phyloP scores from a whole-genome alignment of 75 land plant genomes.

The Selaginella moellendorffii region DNA sequence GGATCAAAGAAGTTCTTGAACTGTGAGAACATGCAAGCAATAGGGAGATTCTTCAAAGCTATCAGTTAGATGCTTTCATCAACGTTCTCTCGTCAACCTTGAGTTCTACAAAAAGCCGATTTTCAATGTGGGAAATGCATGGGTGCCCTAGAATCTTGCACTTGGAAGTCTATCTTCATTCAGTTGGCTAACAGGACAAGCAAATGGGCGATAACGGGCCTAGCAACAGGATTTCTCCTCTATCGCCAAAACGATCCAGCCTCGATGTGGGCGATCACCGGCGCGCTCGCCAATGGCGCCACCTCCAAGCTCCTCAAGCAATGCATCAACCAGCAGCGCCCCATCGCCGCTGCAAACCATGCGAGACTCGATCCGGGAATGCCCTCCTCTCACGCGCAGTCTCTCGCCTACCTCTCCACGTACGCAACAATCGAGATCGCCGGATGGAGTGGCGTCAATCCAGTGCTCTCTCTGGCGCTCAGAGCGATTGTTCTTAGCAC shows the following conservation, averaged over 20 bases:
- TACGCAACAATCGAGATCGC: constrained; percentile 35
- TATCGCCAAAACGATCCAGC: constrained; percentile 40
- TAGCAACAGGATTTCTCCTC: constrained; percentile 18
- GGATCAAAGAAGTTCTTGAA: too few relatives aligned
- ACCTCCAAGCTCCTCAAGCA: constrained; percentile 28
- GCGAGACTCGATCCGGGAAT: constrained; percentile 77
- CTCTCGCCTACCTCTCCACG: constrained; percentile 30
- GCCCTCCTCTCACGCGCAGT: constrained; percentile 83
- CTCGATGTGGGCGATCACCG: constrained; percentile 34
- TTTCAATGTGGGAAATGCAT: too few relatives aligned
- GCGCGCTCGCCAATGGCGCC: constrained; percentile 21
- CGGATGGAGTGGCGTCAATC: constrained; percentile 28
- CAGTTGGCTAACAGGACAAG: constrained; percentile 15
- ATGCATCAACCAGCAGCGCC: constrained; percentile 36
- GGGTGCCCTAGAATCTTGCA: too few relatives aligned
- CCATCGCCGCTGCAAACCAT: constrained; percentile 24
- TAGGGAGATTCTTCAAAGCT: too few relatives aligned
- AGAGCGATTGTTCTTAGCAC: constrained; percentile 13
- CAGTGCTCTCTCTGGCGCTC: constrained; percentile 7
- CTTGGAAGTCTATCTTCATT: too few relatives aligned
- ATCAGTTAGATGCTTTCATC: too few relatives aligned
- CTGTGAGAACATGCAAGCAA: too few relatives aligned
- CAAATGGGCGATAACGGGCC: constrained; percentile 29
- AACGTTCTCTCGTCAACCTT: too few relatives aligned
- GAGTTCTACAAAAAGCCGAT: too few relatives aligned